Evolutionary conservation across 176 grass and related monocot genomes (phyloP).

Genomic region (Urochloa ruziziensis): DNA sequence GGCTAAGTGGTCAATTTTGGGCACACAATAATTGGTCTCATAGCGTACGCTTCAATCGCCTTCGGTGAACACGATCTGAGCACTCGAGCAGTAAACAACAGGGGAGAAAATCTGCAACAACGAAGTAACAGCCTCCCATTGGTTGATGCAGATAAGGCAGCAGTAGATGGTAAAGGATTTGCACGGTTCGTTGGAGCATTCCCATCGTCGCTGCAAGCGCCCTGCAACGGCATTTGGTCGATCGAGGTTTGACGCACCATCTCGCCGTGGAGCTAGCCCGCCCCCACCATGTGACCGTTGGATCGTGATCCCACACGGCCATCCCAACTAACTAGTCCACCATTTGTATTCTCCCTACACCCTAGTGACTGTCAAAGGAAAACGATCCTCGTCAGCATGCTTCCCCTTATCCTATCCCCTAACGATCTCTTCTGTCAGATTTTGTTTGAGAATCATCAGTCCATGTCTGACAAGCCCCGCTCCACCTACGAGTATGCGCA

Average conservation of each 20-base stretch:
- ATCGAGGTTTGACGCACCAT: not conserved
- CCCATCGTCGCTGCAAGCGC: not conserved
- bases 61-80: not conserved
- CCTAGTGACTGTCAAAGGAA: not conserved
- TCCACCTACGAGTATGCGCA: not conserved
- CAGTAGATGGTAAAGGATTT: not conserved
- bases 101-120: not conserved
- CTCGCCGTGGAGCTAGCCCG: not conserved
- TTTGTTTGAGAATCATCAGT: not conserved
- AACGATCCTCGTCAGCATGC: not conserved
- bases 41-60: not conserved
- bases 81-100: not conserved
- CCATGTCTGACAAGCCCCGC: not conserved
- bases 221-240: not conserved
- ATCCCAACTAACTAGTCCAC: not conserved
- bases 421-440: not conserved
- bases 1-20: not conserved
- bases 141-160: not conserved
- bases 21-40: conserved; percentile 6
- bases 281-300: not conserved
- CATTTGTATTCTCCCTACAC: not conserved
- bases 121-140: no score
- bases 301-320: not conserved
- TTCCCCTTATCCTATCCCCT: not conserved
- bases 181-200: not conserved